A percentile compares a stretch with the other conserved stretches of the same genome.
These are phyloP conservation scores for Nosema granulosis DNA, from an alignment of 371 early-diverging fungal genomes.

Conservation along the genomic window DNA sequence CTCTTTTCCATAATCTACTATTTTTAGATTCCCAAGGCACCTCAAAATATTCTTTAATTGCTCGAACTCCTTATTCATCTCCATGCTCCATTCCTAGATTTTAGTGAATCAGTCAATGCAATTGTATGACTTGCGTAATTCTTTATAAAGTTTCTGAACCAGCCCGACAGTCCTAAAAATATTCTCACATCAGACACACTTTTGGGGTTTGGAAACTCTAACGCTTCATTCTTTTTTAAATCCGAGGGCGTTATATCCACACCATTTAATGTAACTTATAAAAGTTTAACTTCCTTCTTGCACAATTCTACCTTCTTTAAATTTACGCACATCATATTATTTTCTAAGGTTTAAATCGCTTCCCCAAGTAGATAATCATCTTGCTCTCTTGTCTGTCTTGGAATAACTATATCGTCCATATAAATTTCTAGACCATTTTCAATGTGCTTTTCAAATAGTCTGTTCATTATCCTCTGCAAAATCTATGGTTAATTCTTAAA, in stretches of 20 bases:
- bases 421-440: slow-evolving; percentile 25
- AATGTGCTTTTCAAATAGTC: slow-evolving; percentile 30
- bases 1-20: slow-evolving; percentile 36
- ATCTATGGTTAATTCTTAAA: slow-evolving; percentile 51
- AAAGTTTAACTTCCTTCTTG: slow-evolving; percentile 34
- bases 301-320: slow-evolving; percentile 25
- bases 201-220: slow-evolving; percentile 8
- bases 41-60: not conserved
- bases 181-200: not conserved
- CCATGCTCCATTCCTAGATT: not conserved
- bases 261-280: slow-evolving; percentile 28
- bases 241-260: slow-evolving; percentile 1
- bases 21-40: not conserved
- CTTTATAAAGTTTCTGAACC: not conserved
- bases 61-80: not conserved
- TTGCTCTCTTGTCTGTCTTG: slow-evolving; percentile 2
- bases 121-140: slow-evolving; percentile 14
- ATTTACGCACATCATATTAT: slow-evolving; percentile 28
- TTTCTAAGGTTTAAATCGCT: slow-evolving; percentile 19
- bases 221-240: slow-evolving; percentile 27
- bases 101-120: slow-evolving; percentile 10
- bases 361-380: slow-evolving; percentile 32
- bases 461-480: slow-evolving; percentile 53
- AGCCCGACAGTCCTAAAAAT: slow-evolving; percentile 8
- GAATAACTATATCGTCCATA: slow-evolving; percentile 50